Evolutionary conservation across 257 asterid species (phyloP), one percentile per base, ranked within the genome.

Genomic region (Ehretia macrophylla): DNA sequence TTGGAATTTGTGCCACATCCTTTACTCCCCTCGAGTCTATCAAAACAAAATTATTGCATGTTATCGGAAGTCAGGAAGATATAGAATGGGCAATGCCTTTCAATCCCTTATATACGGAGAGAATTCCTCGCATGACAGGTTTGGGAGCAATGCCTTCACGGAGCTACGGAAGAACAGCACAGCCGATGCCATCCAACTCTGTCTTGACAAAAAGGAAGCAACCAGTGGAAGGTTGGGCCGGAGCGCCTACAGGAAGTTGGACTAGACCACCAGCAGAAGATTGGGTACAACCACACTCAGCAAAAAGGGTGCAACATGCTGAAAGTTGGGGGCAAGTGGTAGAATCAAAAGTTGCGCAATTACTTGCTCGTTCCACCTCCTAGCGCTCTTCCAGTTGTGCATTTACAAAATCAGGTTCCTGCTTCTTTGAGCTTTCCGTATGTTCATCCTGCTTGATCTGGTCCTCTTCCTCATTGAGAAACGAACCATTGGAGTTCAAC

Each of bases 201-300:
- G 21, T 56, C 18, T 32, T 64, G 46, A 40, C 72, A 22, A 71
- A 80, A 58, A 72, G 32, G 71, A 55, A 56, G 59, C 72, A 70
- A 45, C 51, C 47, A 16, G 56, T 46, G 51, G 79, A 67, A 32
- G 75, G 77, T 59, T 75, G 76, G 76, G 45, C 52, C 56, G 70
- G 57, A 44, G 52, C 22, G 35, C 64, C 66, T 12, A 17, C 49
- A 37, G 68, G 52, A 16, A 62, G 63, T 46, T 53, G 77, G 53
- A 38, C 22, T 23, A 55, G 39, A 35, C 6, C 37, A 17, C 60
- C 55, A 44, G n/a, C 45, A 52, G 18, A n/a, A n/a, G 51, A 16
- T n/a, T 6, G 53, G 53, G 51, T 5, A 56, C 32, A 40, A 14
- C 54, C 65, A 27, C 51, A 49, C 23, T 8, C 23, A 6, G 13